Base-by-base conservation (phyloP, 148 eudicot species). In the Rhododendron ovatum region DNA sequence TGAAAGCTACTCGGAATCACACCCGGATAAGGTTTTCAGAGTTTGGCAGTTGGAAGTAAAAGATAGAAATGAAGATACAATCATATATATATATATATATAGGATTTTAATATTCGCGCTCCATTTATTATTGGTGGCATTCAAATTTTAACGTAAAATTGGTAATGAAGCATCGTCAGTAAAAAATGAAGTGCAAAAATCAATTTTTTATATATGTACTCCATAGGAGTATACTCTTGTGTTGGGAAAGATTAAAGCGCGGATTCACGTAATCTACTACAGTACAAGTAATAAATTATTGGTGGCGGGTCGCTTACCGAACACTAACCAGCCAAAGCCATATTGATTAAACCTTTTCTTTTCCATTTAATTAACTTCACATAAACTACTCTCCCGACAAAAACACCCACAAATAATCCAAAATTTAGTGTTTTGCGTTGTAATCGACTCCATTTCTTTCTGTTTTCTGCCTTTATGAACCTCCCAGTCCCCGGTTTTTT, bases 381-480 rank as follows among this genome's bases (percentile, higher is more conserved):
- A 65, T 65, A n/a, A 65, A 10, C 73, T 65, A 63, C 15, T 26
- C 73, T 65, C 17, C 1, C 26, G 12, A 26, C 15, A 63, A n/a
- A 41, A 20, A 37, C 5, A 57, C 26, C 30, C 39, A n/a, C 41
- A 51, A 50, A 13, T 3, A 82, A 55, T 67, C 24, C 41, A 74
- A 28, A 74, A 74, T 30, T 8, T 0, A 74, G 5, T 22, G 7
- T 35, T 18, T 4, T 45, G 55, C 2, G 11, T 51, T 51, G 69
- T 17, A 8, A 63, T 87, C 75, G 45, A 33, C 84, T 30, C 65
- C 61, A 82, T 84, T 45, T 78, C 43, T 47, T 51, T 83, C 13
- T 77, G 51, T 35, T 48, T 33, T 67, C 35, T 26, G 17, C 53
- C 67, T 59, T 26, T 45, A 37, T 76, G 45, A 8, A 18, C n/a